Evolutionary conservation across 2,329 filamentous ascomycete genomes (phyloP).

Genomic region (Botrytis porri): DNA sequence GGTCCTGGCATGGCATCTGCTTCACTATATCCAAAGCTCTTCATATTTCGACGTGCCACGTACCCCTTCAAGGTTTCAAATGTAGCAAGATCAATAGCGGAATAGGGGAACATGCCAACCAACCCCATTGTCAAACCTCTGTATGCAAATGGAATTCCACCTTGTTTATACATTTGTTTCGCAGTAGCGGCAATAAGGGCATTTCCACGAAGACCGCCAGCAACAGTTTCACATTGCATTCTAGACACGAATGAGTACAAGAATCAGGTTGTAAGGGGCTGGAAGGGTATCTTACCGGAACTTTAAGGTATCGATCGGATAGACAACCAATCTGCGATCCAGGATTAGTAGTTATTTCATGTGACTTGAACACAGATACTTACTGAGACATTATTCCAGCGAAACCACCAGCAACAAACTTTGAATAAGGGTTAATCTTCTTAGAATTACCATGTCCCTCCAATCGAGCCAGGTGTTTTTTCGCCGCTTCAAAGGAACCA

Average conservation of each 20-base stretch:
- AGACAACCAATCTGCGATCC: conserved; percentile 72
- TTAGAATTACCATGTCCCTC: conserved; percentile 85
- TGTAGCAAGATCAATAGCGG: conserved; percentile 91
- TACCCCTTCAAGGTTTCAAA: conserved; percentile 87
- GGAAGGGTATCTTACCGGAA: conserved; percentile 49
- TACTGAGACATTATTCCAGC: conserved; percentile 93
- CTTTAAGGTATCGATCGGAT: conserved; percentile 52
- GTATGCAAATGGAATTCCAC: conserved; percentile 76
- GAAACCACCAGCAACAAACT: conserved; percentile 85
- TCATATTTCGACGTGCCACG: conserved; percentile 69
- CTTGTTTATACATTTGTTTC: conserved; percentile 77
- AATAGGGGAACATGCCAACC: conserved; percentile 96
- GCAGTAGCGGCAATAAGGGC: conserved; percentile 79
- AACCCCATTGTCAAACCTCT: conserved; percentile 92
- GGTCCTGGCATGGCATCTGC: conserved; percentile 80
- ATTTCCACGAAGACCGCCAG: conserved; percentile 79
- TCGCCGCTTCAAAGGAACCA: conserved; percentile 93
- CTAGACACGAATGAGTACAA: conserved; percentile 27
- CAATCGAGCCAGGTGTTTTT: conserved; percentile 77
- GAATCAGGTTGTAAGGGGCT: neutral
- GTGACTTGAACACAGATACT: conserved; percentile 38
- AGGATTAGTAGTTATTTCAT: conserved; percentile 21
- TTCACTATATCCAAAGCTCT: conserved; percentile 67
- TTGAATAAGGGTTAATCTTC: conserved; percentile 76
- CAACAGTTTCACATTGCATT: conserved; percentile 92